Conservation (phyloP, 2,329 filamentous ascomycete genomes). For the Calycina herbarum region DNA sequence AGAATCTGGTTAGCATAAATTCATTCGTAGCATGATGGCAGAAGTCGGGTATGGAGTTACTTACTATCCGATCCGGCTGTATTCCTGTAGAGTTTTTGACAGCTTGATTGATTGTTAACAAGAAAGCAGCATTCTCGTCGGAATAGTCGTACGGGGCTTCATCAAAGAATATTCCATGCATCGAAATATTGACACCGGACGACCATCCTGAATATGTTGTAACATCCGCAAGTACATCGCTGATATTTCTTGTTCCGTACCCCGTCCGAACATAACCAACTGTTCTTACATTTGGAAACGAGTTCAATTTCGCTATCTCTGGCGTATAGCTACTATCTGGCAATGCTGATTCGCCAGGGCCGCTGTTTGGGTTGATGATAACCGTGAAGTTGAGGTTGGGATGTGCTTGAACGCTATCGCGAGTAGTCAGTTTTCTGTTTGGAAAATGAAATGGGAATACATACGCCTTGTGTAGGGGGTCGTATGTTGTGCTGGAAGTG, state of each 20-base stretch:
- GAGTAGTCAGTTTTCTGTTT: neutral
- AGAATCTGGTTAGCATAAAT: neutral
- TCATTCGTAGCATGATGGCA: neutral
- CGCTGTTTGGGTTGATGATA: conserved; percentile 33
- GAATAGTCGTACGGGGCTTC: conserved; percentile 13
- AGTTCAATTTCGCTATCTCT: conserved; percentile 39
- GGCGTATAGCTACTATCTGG: conserved; percentile 38
- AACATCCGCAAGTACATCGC: conserved; percentile 38
- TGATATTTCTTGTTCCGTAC: conserved; percentile 35
- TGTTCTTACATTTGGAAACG: conserved; percentile 40
- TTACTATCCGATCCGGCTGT: conserved; percentile 6
- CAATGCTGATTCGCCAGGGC: conserved; percentile 36
- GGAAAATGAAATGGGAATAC: neutral
- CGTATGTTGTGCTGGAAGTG: neutral
- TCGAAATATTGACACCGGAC: conserved; percentile 3
- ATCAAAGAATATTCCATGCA: conserved; percentile 25
- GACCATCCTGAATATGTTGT: conserved; percentile 40
- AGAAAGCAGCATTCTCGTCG: neutral
- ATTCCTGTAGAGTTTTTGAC: neutral
- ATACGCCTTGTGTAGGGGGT: conserved; percentile 26
- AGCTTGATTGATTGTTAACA: neutral
- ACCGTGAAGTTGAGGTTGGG: conserved; percentile 30
- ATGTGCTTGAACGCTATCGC: conserved; percentile 21
- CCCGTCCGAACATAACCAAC: conserved; percentile 43
- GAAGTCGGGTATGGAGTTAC: neutral